A percentile compares a stretch with the other conserved stretches of the same genome.
phyloP scores from a whole-genome alignment of 1,284 basidiomycete genomes.

The Marasmius sp. region DNA sequence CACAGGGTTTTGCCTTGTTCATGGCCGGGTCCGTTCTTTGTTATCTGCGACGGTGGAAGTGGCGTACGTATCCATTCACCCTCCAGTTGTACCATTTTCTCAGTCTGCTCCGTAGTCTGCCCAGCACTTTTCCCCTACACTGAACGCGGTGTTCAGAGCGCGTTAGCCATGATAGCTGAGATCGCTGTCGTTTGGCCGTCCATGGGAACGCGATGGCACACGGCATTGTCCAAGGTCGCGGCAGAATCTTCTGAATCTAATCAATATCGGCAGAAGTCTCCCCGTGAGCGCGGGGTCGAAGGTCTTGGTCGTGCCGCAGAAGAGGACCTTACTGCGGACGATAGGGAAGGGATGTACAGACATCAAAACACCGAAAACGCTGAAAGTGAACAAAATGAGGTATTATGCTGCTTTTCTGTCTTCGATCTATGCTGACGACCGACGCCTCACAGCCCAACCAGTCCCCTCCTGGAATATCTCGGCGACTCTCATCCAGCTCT shows the following conservation, averaged over 20 bases:
- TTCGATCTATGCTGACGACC: no score
- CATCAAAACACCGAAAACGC: constrained; percentile 13
- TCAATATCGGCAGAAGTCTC: neutral
- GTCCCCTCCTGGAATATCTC: neutral
- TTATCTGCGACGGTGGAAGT: constrained; percentile 15
- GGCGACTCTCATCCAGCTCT: neutral
- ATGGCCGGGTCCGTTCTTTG: constrained; percentile 17
- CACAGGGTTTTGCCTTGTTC: constrained; percentile 14
- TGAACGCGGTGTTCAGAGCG: constrained; percentile 8
- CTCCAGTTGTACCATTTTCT: neutral
- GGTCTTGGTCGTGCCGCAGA: constrained; percentile 14
- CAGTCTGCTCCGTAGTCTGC: constrained; percentile 4
- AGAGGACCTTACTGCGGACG: constrained; percentile 14
- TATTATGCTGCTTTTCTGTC: neutral
- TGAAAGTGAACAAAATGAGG: constrained; percentile 6
- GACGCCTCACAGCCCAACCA: neutral
- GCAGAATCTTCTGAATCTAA: constrained; percentile 5
- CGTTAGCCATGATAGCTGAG: constrained; percentile 13
- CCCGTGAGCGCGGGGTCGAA: constrained; percentile 11
- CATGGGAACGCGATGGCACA: constrained; percentile 15
- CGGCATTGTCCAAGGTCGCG: constrained; percentile 3
- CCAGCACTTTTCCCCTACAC: constrained; percentile 11
- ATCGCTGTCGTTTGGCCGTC: constrained; percentile 14
- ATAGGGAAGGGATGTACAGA: constrained; percentile 16
- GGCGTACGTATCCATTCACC: constrained; percentile 9